phyloP scores from a whole-genome alignment of 768 basidiomycete genomes.

The Lanmaoa pseudosensibilis region DNA sequence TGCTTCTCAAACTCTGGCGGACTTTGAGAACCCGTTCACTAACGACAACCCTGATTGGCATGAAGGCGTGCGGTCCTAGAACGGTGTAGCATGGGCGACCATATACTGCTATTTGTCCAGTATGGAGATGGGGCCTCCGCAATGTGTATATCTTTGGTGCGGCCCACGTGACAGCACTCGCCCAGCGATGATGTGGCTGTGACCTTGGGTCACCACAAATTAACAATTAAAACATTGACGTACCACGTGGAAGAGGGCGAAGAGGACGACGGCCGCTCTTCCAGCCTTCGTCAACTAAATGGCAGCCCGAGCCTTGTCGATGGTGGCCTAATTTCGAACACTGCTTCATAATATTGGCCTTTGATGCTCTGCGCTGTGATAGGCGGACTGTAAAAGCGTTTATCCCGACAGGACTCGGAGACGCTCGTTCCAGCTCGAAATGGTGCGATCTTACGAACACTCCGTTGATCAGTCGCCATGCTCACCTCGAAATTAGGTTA shows the following conservation, averaged over 20 bases:
- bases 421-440: too few species aligned
- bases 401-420: too few species aligned
- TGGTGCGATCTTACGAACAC: not conserved
- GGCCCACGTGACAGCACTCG: too few species aligned
- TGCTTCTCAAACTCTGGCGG: not conserved
- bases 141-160: too few species aligned
- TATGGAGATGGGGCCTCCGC: too few species aligned
- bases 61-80: too few species aligned
- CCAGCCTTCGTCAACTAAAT: not conserved
- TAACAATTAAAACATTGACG: too few species aligned
- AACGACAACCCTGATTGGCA: too few species aligned
- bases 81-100: too few species aligned
- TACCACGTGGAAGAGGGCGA: not conserved
- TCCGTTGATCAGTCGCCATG: not conserved
- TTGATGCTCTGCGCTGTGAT: not conserved
- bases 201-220: too few species aligned
- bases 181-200: too few species aligned
- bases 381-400: not conserved
- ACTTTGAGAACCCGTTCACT: not conserved
- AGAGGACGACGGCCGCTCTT: not conserved
- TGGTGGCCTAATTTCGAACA: not conserved
- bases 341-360: not conserved
- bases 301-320: not conserved
- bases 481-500: not conserved
- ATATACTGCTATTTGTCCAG: too few species aligned